These are phyloP conservation scores for Hyphodiscus hymeniophilus DNA, from an alignment of 495 filamentous ascomycete genomes.

Conservation along the genomic window DNA sequence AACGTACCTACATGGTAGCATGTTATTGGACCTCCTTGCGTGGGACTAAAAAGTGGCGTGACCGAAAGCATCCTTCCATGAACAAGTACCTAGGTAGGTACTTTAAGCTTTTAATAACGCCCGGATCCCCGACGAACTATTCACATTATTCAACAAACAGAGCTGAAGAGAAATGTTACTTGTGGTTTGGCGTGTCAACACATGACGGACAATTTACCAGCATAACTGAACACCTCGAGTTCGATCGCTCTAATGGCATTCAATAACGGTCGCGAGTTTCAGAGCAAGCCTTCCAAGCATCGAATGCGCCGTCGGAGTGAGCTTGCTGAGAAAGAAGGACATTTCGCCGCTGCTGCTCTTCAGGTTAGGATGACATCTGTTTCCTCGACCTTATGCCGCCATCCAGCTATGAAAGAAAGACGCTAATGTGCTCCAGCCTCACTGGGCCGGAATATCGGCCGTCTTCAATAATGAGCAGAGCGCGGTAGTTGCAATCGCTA, in stretches of 20 bases:
- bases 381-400: constrained; percentile 44
- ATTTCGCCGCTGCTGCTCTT: constrained; percentile 39
- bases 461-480: constrained; percentile 39
- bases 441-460: constrained; percentile 56
- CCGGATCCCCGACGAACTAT: too few species aligned
- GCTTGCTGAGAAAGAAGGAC: constrained; percentile 34
- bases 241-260: constrained; percentile 30
- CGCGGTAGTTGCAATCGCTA: constrained; percentile 54
- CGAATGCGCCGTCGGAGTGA: constrained; percentile 37
- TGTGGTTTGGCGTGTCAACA: too few species aligned
- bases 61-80: too few species aligned
- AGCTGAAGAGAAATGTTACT: too few species aligned
- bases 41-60: too few species aligned
- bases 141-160: too few species aligned
- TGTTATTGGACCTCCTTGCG: too few species aligned
- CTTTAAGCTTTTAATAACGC: too few species aligned
- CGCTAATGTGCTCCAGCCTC: constrained; percentile 33
- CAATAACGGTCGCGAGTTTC: constrained; percentile 31
- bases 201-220: too few species aligned
- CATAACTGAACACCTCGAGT: too few species aligned
- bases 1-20: too few species aligned
- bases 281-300: constrained; percentile 34
- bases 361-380: neutral
- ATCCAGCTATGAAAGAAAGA: constrained; percentile 39
- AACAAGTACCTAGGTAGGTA: too few species aligned